Percentiles rank a stretch among this genome's conserved stretches.
Conservation (phyloP, 164 flowering plant genomes). For the Saururus chinensis region DNA sequence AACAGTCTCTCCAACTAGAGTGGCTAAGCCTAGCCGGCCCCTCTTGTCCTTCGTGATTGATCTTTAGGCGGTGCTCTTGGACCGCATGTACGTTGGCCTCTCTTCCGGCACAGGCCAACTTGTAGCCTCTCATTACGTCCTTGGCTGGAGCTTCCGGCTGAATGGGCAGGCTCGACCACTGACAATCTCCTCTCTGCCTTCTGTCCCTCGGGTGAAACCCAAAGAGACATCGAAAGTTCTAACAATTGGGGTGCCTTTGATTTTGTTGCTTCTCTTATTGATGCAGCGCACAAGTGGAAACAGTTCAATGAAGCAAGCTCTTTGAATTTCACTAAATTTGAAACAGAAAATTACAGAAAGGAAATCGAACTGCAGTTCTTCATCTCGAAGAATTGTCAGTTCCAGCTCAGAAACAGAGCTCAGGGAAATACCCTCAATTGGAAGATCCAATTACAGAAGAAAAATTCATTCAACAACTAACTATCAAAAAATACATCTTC, state of each 20-base stretch:
- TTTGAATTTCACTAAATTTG: no score
- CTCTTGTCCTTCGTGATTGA: constrained; percentile 2
- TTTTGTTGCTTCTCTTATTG: not conserved
- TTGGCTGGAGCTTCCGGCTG: constrained; percentile 15
- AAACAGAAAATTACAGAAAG: no score
- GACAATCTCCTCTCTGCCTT: constrained; percentile 6
- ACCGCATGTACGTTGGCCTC: constrained; percentile 11
- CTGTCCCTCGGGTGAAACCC: constrained; percentile 1
- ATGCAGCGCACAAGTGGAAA: no score
- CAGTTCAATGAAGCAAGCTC: no score
- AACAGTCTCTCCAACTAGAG: constrained; percentile 4
- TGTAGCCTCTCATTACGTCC: constrained; percentile 5
- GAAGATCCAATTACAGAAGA: no score
- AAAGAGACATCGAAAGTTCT: constrained; percentile 1
- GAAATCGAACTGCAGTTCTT: no score
- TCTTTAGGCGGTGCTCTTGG: constrained; percentile 1
- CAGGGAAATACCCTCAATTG: no score
- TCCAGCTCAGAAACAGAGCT: no score
- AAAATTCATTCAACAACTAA: no score
- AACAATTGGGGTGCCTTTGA: constrained; percentile 2
- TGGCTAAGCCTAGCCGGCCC: constrained; percentile 2
- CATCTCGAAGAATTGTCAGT: no score
- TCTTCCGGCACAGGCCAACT: constrained; percentile 5
- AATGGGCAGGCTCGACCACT: constrained; percentile 8
- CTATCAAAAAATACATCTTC: no score